phyloP scores from a whole-genome alignment of 768 basidiomycete species.

The Boletus rex-veris region DNA sequence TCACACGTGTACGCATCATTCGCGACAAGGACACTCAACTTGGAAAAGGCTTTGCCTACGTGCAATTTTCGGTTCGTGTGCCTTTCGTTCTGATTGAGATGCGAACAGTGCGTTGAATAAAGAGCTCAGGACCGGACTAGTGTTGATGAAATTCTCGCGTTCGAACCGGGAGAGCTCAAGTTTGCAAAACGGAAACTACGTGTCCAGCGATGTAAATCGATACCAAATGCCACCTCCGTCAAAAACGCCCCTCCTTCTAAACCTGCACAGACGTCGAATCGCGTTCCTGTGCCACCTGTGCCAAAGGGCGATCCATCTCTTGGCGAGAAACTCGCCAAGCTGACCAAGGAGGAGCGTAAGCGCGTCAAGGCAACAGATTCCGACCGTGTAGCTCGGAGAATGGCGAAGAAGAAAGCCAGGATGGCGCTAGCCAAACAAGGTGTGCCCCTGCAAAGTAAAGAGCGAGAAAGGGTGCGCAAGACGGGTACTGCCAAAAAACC shows the following conservation, averaged over 20 bases:
- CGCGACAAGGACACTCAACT: slow-evolving; percentile 89
- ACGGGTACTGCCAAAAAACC: slow-evolving; percentile 23
- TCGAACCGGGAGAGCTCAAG: slow-evolving; percentile 74
- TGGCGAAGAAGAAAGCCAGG: slow-evolving; percentile 87
- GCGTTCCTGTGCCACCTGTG: slow-evolving; percentile 14
- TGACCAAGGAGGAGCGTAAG: slow-evolving; percentile 87
- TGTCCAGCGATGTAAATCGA: slow-evolving; percentile 86
- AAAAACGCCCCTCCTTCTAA: slow-evolving; percentile 7
- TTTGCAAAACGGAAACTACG: slow-evolving; percentile 92
- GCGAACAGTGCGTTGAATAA: not conserved
- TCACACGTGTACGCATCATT: slow-evolving; percentile 81
- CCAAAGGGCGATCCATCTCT: slow-evolving; percentile 82
- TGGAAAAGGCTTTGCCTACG: slow-evolving; percentile 94
- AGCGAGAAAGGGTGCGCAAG: slow-evolving; percentile 49
- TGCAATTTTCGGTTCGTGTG: slow-evolving; percentile 69
- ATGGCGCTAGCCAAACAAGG: slow-evolving; percentile 45
- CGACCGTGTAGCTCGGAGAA: slow-evolving; percentile 75
- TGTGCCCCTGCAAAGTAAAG: slow-evolving; percentile 38
- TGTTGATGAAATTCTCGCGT: slow-evolving; percentile 87
- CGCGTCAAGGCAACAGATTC: slow-evolving; percentile 72
- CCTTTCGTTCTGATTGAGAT: not conserved
- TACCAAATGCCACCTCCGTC: slow-evolving; percentile 39
- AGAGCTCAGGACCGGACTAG: slow-evolving; percentile 73
- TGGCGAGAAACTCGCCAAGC: slow-evolving; percentile 69
- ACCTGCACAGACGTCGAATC: not conserved